Evolutionary conservation across 2,329 filamentous ascomycete species (phyloP).

Genomic region (Septoria petroselini): DNA sequence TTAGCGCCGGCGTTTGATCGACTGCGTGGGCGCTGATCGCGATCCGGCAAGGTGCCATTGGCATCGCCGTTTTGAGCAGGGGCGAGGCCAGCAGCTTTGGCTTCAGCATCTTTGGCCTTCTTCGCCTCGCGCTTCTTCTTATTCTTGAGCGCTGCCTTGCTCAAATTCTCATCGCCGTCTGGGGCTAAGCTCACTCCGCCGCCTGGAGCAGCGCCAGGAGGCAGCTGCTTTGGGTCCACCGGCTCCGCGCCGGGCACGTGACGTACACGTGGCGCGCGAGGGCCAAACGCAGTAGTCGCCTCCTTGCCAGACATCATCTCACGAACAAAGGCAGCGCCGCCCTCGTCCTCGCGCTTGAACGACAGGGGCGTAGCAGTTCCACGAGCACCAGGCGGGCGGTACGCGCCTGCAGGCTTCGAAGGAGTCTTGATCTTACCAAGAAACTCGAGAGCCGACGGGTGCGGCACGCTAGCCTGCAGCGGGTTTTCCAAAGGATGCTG

Average conservation of each 20-base stretch:
- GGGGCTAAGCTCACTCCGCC: slow-evolving; percentile 64
- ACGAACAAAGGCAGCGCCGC: slow-evolving; percentile 80
- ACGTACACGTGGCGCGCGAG: slow-evolving; percentile 60
- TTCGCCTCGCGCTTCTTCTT: slow-evolving; percentile 97
- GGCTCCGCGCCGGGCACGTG: slow-evolving; percentile 84
- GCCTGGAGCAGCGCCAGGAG: slow-evolving; percentile 66
- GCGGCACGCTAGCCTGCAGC: slow-evolving; percentile 67
- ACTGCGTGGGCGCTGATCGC: slow-evolving; percentile 35
- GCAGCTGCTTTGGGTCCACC: slow-evolving; percentile 51
- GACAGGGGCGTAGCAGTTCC: slow-evolving; percentile 84
- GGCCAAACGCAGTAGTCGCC: slow-evolving; percentile 71
- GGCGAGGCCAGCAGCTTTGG: slow-evolving; percentile 52
- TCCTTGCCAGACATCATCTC: slow-evolving; percentile 62
- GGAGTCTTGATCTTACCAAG: slow-evolving; percentile 87
- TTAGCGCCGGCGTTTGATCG: slow-evolving; percentile 32
- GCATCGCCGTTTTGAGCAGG: slow-evolving; percentile 47
- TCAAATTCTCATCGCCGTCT: slow-evolving; percentile 68
- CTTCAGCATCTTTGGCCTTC: slow-evolving; percentile 78
- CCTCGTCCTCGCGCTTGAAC: slow-evolving; percentile 97
- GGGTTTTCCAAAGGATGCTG: slow-evolving; percentile 66
- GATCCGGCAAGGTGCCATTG: slow-evolving; percentile 22
- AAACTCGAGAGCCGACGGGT: slow-evolving; percentile 77
- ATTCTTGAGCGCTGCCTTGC: slow-evolving; percentile 86
- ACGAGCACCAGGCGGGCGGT: slow-evolving; percentile 89
- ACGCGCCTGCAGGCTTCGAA: slow-evolving; percentile 94